phyloP scores from a whole-genome alignment of 2,329 filamentous ascomycete genomes.

The Botryotinia convoluta region DNA sequence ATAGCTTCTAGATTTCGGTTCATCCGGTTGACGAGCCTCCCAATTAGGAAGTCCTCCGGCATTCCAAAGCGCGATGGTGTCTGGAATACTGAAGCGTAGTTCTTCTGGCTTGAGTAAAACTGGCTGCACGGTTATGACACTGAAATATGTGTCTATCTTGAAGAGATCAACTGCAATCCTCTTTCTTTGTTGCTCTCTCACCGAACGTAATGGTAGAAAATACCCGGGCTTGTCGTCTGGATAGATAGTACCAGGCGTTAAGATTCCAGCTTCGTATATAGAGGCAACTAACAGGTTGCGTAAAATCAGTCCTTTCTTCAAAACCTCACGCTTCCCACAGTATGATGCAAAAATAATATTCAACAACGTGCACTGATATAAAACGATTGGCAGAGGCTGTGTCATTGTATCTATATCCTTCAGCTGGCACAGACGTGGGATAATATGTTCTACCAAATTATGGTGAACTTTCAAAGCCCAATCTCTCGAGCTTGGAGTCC shows the following conservation, averaged over 20 bases:
- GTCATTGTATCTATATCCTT: conserved; percentile 37
- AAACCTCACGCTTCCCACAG: conserved; percentile 25
- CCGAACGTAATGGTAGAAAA: conserved; percentile 41
- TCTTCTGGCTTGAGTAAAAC: conserved; percentile 41
- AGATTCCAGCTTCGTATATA: conserved; percentile 41
- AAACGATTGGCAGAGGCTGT: conserved; percentile 22
- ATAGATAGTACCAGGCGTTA: conserved; percentile 39
- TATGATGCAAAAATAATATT: conserved; percentile 43
- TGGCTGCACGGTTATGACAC: conserved; percentile 38
- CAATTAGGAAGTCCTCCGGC: conserved; percentile 41
- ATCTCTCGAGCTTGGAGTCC: conserved; percentile 33
- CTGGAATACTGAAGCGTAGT: conserved; percentile 40
- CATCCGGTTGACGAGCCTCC: conserved; percentile 38
- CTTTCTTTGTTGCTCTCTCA: conserved; percentile 40
- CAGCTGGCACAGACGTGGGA: conserved; percentile 29
- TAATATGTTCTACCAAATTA: conserved; percentile 35
- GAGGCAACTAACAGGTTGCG: conserved; percentile 40
- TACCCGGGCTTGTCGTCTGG: conserved; percentile 42
- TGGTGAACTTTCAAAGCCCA: conserved; percentile 38
- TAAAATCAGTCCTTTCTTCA: conserved; percentile 39
- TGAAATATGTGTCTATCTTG: conserved; percentile 44
- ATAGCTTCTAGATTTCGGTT: conserved; percentile 38
- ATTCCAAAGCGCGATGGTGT: conserved; percentile 42
- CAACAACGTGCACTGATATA: conserved; percentile 41
- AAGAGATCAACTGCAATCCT: conserved; percentile 41